phyloP scores from a whole-genome alignment of 495 filamentous ascomycete genomes.

The Penicillium chermesinum region DNA sequence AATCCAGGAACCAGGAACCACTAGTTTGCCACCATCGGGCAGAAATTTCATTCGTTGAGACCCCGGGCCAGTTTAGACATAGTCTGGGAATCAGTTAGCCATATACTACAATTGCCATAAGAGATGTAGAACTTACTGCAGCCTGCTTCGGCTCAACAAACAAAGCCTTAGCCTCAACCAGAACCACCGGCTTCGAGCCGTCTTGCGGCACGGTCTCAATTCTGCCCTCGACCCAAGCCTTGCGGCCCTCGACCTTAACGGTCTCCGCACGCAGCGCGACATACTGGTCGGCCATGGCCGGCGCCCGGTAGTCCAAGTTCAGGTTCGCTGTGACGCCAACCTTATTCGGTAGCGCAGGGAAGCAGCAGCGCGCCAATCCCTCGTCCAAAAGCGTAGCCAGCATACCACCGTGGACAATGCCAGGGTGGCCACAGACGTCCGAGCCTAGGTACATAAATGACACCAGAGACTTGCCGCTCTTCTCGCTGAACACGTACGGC shows the following conservation, averaged over 20 bases:
- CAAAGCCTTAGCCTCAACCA: conserved; percentile 76
- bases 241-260: conserved; percentile 84
- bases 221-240: conserved; percentile 91
- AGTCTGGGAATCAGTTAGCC: conserved; percentile 21
- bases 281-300: conserved; percentile 70
- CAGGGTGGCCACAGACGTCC: conserved; percentile 84
- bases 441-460: conserved; percentile 74
- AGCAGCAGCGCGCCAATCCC: conserved; percentile 84
- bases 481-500: conserved; percentile 69
- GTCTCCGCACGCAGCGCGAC: conserved; percentile 77
- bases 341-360: conserved; percentile 81
- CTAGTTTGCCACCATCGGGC: not conserved
- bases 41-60: conserved; percentile 18
- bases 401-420: conserved; percentile 87
- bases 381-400: conserved; percentile 92
- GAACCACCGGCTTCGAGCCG: conserved; percentile 56
- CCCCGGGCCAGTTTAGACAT: conserved; percentile 29
- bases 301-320: conserved; percentile 81
- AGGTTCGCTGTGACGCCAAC: conserved; percentile 88
- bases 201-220: conserved; percentile 74
- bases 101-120: not conserved
- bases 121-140: conserved; percentile 49
- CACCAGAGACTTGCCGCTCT: conserved; percentile 64
- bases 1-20: conserved; percentile 21
- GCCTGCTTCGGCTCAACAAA: conserved; percentile 88